Evolutionary conservation across 129 eudicot genomes (phyloP), one percentile per base, ranked within the genome.

Genomic region (Dittrichia graveolens): DNA sequence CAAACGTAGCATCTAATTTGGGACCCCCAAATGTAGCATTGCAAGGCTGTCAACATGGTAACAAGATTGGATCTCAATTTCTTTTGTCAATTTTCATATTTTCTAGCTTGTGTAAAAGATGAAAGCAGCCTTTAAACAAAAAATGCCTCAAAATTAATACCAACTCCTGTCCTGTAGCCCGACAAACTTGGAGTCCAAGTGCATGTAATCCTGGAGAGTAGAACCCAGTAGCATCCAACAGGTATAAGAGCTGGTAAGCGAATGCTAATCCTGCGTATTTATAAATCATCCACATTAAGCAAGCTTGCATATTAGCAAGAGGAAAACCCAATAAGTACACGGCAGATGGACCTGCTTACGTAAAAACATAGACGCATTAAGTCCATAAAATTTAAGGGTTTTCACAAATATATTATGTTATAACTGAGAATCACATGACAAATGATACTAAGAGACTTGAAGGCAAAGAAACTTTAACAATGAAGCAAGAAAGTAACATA

Each of bases 111-210:
- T 14, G 10, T 34, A 31, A 46, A 48, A 46, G 65, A 37, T 4
- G 44, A 15, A 42, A 11, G 5, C 52, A 52, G 44, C 64, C 47
- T 24, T 45, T 50, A 57, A 63, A 43, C 7, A 46, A 54, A 72
- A 65, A 61, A 9, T 58, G 69, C 10, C 35, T 75, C 62, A 69
- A 18, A 39, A 67, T 50, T 3, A 6, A 71, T 95, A 95, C 99
- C 99, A 90, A 80, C 69, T 95, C 99, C 74, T 90, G 99, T 34
- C 99, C 97, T 61, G 99, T 95, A 60, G 99, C 99, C 71, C 99
- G 91, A 76, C 97, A 90, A 75, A 95, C 99, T 79, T 95, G 97
- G 80, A 95, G 84, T 16, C 96, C 94, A 67, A 95, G 93, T 39
- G 86, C 96, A 69, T 95, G 99, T 79, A 95, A 80, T 80, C 94